These are phyloP conservation scores for Phytomonas sp. DNA, from an alignment of 208 protist species.

Conservation along the genomic window DNA sequence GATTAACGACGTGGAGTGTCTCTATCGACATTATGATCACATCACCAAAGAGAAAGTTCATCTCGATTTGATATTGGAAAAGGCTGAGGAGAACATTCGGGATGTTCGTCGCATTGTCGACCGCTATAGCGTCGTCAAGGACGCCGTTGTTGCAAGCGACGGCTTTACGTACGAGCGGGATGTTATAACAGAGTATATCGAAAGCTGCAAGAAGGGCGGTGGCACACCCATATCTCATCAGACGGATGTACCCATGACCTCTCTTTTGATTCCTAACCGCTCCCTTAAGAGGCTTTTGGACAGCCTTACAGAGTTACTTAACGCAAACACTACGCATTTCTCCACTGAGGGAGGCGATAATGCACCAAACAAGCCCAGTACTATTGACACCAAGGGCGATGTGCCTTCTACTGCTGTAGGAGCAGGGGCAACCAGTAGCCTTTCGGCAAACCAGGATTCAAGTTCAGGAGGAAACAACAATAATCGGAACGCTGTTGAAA, in stretches of 20 bases:
- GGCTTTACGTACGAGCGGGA: conserved; percentile 89
- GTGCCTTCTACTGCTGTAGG: not conserved
- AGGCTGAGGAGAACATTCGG: conserved; percentile 44
- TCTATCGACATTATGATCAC: conserved; percentile 57
- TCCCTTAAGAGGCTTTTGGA: conserved; percentile 73
- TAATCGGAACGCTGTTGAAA: conserved; percentile 18
- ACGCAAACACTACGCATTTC: conserved; percentile 2
- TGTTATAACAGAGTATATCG: conserved; percentile 69
- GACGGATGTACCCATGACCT: conserved; percentile 51
- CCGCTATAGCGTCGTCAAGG: conserved; percentile 59
- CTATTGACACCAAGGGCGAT: conserved; percentile 10
- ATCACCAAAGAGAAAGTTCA: conserved; percentile 43
- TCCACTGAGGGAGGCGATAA: not conserved
- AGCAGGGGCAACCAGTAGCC: conserved; percentile 4
- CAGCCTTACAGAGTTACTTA: conserved; percentile 36
- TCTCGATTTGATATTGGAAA: conserved; percentile 26
- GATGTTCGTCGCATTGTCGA: conserved; percentile 50
- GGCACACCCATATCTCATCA: conserved; percentile 63
- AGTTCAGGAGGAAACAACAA: conserved; percentile 1
- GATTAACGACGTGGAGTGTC: conserved; percentile 26
- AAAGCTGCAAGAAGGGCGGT: conserved; percentile 36
- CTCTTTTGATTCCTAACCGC: conserved; percentile 67
- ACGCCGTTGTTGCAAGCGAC: conserved; percentile 85
- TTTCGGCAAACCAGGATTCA: not conserved
- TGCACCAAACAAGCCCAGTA: conserved; percentile 1